Base-by-base conservation (phyloP, 345 rosid genomes). In the Corchorus capsularis region DNA sequence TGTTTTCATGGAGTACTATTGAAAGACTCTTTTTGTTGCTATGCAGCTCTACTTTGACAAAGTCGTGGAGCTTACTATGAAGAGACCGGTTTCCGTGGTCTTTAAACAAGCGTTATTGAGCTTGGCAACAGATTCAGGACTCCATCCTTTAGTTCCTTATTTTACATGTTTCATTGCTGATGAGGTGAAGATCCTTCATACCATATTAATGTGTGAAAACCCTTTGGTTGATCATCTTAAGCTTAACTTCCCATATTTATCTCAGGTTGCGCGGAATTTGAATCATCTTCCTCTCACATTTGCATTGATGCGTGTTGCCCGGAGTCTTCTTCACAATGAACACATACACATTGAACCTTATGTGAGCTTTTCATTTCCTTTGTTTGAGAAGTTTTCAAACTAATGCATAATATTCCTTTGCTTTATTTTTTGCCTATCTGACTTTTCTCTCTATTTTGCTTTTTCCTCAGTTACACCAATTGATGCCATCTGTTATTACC, bases 341-440 rank as follows among this genome's bases (percentile, higher is more conserved):
- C 89, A 92, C 75, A 54, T 94, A 68, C 93, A 94, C 80, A 77
- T 94, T 69, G 98, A 94, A 75, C 94, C 93, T 79, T 92, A 92
- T 74, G 98, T 94, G 88, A 86, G 97, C 86, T 52, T 69, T 22
- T 66, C 59, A 62, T 43, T 65, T 66, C 41, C 10, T 20, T 19
- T 49, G 8, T 64, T 43, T 61, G 6, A 14, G 27, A n/a, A 13
- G 49, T 52, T 19, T 37, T 16, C 27, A 4, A 27, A 56, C 45
- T 17, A 41, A 55, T 17, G 8, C 46, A 20, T 43, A 2, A 22
- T 68, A 46, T 69, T 62, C 61, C 13, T n/a, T 43, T 41, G 50
- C n/a, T 37, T 69, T 62, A 46, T 71, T 60, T 63, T 55, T 34
- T 54, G 11, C 69, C 49, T 71, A 8, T 62, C 69, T 77, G 61